Percentiles rank a stretch among this genome's conserved stretches.
phyloP scores from a whole-genome alignment of 1,139 yeast genomes.

The Yamadazyma sp. region DNA sequence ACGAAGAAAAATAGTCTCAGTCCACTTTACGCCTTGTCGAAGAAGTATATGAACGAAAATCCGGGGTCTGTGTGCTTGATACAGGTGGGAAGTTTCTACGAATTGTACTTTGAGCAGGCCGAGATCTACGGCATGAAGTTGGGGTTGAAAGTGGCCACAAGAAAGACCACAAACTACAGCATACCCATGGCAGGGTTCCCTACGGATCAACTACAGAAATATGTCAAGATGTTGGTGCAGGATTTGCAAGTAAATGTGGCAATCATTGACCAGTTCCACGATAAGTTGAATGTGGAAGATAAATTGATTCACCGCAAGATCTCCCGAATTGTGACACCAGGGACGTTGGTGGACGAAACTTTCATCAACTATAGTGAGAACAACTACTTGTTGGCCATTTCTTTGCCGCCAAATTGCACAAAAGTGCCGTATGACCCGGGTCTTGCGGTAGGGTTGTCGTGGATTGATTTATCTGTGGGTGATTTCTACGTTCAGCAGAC shows the following conservation, averaged over 20 bases:
- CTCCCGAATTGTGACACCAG: conserved; percentile 84
- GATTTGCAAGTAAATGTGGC: conserved; percentile 73
- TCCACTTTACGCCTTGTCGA: conserved; percentile 38
- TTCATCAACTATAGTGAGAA: conserved; percentile 72
- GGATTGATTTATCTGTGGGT: conserved; percentile 91
- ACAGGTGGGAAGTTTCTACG: conserved; percentile 90
- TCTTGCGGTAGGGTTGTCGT: conserved; percentile 66
- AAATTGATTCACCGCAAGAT: conserved; percentile 63
- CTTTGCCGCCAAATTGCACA: conserved; percentile 52
- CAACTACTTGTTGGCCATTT: conserved; percentile 67
- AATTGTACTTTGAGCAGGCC: conserved; percentile 87
- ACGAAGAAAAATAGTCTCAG: conserved; percentile 30
- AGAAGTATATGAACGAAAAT: conserved; percentile 33
- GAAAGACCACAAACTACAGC: conserved; percentile 42
- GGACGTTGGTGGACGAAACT: conserved; percentile 86
- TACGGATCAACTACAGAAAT: conserved; percentile 63
- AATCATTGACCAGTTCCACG: conserved; percentile 66
- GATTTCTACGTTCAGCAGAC: conserved; percentile 69
- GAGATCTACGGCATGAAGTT: conserved; percentile 66
- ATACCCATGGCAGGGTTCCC: conserved; percentile 96
- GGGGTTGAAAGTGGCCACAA: conserved; percentile 52
- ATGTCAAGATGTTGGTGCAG: conserved; percentile 69
- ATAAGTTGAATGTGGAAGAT: conserved; percentile 11
- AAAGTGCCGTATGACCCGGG: conserved; percentile 46
- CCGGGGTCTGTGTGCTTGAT: conserved; percentile 77